Evolutionary conservation across 495 filamentous ascomycete genomes (phyloP).

Genomic region (Hypoxylon lenormandii): DNA sequence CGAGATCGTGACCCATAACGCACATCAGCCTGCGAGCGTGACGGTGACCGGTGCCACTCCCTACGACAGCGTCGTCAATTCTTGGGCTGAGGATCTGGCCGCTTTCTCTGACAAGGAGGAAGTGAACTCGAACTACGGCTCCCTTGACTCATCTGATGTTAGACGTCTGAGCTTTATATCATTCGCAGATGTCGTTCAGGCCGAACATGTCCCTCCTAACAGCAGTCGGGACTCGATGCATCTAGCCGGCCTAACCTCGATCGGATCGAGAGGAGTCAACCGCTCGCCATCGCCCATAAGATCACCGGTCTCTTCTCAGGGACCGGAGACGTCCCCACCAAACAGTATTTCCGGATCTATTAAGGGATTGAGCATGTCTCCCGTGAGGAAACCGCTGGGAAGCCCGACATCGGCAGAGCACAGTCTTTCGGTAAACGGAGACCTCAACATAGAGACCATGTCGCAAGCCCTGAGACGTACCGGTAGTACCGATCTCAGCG

Average conservation of each 20-base stretch:
- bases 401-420: constrained; percentile 59
- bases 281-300: constrained; percentile 79
- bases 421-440: constrained; percentile 64
- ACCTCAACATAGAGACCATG: constrained; percentile 90
- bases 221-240: constrained; percentile 72
- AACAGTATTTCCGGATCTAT: constrained; percentile 74
- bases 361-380: constrained; percentile 73
- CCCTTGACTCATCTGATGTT: constrained; percentile 79
- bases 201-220: constrained; percentile 73
- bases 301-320: constrained; percentile 75
- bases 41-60: constrained; percentile 67
- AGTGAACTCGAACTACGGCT: constrained; percentile 75
- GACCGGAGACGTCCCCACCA: constrained; percentile 72
- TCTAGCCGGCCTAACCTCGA: constrained; percentile 66
- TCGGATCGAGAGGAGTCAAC: constrained; percentile 64
- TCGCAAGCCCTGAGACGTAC: constrained; percentile 84
- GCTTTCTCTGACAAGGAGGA: constrained; percentile 61
- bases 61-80: constrained; percentile 47
- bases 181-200: constrained; percentile 93
- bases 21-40: constrained; percentile 80
- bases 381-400: constrained; percentile 64
- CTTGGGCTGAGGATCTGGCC: constrained; percentile 68
- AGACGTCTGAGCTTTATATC: constrained; percentile 89
- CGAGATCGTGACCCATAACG: constrained; percentile 85
- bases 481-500: constrained; percentile 80